A percentile compares a stretch with the other conserved stretches of the same genome.
Evolutionary conservation across 441 rosid genomes (phyloP).

Genomic region (Populus tomentosa): DNA sequence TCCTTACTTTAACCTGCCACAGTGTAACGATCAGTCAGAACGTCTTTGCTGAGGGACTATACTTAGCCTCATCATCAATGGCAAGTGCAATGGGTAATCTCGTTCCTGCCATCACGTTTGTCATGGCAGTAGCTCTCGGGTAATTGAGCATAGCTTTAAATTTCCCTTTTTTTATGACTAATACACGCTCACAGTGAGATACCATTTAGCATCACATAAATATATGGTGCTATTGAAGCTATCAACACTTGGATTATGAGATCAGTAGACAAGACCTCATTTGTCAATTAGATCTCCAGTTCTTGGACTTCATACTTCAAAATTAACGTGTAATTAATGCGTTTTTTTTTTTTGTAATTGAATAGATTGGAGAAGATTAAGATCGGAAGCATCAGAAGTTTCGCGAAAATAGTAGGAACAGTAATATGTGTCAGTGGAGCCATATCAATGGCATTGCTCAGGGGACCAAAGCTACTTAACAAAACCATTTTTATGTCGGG

Average conservation of each 20-base stretch:
- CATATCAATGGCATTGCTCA: conserved; percentile 61
- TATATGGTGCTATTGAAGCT: too few species aligned
- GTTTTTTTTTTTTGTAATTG: too few species aligned
- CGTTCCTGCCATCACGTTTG: conserved; percentile 50
- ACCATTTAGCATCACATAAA: too few species aligned
- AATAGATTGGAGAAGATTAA: conserved; percentile 42
- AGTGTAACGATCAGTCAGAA: conserved; percentile 51
- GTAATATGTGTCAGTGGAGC: conserved; percentile 64
- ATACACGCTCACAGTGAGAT: too few species aligned
- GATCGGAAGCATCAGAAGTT: conserved; percentile 38
- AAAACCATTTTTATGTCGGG: conserved; percentile 15
- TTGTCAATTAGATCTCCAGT: too few species aligned
- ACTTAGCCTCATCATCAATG: conserved; percentile 44
- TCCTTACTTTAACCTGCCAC: neutral
- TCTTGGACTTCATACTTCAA: too few species aligned
- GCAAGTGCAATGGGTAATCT: conserved; percentile 52
- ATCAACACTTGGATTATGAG: too few species aligned
- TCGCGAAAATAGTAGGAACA: conserved; percentile 60
- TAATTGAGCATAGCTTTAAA: conserved; percentile 6
- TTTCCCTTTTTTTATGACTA: too few species aligned
- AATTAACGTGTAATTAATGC: too few species aligned
- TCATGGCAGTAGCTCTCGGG: conserved; percentile 34
- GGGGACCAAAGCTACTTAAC: conserved; percentile 63
- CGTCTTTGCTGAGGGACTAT: conserved; percentile 42
- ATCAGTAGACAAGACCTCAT: too few species aligned